Evolutionary conservation across 139 green algal species (phyloP), one percentile per base, ranked within the genome.

Genomic region (Nannochloris sp.): DNA sequence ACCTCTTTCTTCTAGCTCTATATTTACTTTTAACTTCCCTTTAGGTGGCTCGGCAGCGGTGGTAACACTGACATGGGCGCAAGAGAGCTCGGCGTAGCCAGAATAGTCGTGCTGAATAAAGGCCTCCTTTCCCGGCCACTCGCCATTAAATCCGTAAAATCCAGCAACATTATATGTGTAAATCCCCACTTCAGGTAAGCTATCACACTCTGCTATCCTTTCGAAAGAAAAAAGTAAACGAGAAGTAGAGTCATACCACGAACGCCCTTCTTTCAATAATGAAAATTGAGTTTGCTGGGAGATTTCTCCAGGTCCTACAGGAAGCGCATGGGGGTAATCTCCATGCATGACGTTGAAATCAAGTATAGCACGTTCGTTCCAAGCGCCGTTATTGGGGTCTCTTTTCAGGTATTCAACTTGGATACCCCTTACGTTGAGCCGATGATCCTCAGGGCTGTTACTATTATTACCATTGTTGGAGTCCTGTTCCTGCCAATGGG

Each of bases 1-100:
- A 71, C 58, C 3, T 73, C 67, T 60, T 24, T 54, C 84, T 61
- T 88, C 82, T 67, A 88, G 88, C 30, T 88, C 75, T 2, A 81
- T 64, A 72, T 88, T 81, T 10, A 75, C 67, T 46, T 89, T 81
- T 53, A 83, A 32, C 5, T 88, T 78, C 34, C 79, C 74, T 0
- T 6, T 6, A 34, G 57, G 59, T 54, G 29, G 47, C 1, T 61
- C 31, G 0, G 57, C 67, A 2, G 15, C 32, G 3, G 67, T 74
- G 14, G 45, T 61, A 2, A 70, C 4, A 19, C 53, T 53, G 4
- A 75, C 61, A 37, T 47, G 44, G 0, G 60, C 68, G 19, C 68
- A 75, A 24, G 48, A 35, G 25, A 75, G 34, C 2, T 44, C 47
- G 13, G 42, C 35, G 15, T 55, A 68, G 14, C 66, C 66, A 44